Percentiles rank a stretch among this genome's conserved stretches.
Evolutionary conservation across 306 rosid species (phyloP).

Genomic region (Quillaja saponaria): DNA sequence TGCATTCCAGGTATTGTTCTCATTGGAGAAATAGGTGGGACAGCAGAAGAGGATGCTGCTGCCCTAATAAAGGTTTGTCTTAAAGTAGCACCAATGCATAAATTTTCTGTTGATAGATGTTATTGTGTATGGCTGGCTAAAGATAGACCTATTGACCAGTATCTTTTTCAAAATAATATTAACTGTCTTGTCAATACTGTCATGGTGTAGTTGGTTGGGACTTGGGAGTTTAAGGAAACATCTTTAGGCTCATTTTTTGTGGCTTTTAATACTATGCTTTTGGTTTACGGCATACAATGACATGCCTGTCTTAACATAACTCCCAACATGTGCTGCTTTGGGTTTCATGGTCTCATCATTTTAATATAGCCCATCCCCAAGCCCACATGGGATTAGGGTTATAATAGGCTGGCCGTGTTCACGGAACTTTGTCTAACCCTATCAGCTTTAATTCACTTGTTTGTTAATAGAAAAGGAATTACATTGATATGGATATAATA

Average conservation of each 20-base stretch:
- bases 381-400: no score
- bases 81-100: neutral
- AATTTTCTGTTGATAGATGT: conserved; percentile 1
- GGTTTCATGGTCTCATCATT: no score
- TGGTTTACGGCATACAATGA: neutral
- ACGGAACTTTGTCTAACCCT: no score
- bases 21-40: conserved; percentile 98
- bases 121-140: conserved; percentile 1
- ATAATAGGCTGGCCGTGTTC: no score
- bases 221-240: neutral
- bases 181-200: neutral
- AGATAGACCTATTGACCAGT: neutral
- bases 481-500: no score
- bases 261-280: conserved; percentile 6
- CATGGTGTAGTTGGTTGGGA: no score
- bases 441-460: no score
- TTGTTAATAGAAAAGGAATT: no score
- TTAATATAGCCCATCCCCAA: no score
- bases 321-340: no score
- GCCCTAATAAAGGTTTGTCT: conserved; percentile 81
- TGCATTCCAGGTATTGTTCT: conserved; percentile 74
- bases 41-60: conserved; percentile 99
- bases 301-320: no score
- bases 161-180: neutral
- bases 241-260: neutral